phyloP scores from a whole-genome alignment of 1,284 basidiomycete genomes.

The Leccinum subrobustum region DNA sequence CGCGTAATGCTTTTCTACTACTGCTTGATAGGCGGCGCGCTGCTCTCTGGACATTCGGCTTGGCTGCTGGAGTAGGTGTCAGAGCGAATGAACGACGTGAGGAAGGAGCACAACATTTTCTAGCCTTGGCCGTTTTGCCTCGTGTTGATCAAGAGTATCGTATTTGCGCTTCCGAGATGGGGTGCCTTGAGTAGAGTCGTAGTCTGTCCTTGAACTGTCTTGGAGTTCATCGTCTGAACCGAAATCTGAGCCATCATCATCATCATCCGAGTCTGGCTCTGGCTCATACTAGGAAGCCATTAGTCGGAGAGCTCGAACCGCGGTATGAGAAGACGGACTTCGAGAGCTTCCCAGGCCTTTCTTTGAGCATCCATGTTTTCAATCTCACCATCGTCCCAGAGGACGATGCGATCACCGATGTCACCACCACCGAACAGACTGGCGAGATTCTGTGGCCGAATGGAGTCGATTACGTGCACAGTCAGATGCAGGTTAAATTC shows the following conservation, averaged over 20 bases:
- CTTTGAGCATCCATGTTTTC: slow-evolving; percentile 61
- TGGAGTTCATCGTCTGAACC: slow-evolving; percentile 47
- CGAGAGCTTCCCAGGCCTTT: slow-evolving; percentile 77
- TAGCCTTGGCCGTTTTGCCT: slow-evolving; percentile 49
- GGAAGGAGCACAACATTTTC: slow-evolving; percentile 40
- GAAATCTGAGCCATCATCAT: slow-evolving; percentile 51
- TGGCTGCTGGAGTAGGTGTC: slow-evolving; percentile 23
- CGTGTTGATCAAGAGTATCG: slow-evolving; percentile 39
- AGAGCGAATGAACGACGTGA: slow-evolving; percentile 3
- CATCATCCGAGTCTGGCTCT: slow-evolving; percentile 67
- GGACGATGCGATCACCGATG: slow-evolving; percentile 68
- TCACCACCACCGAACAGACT: slow-evolving; percentile 82
- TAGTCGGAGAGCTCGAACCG: neutral
- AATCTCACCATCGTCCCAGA: slow-evolving; percentile 90
- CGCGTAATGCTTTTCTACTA: slow-evolving; percentile 81
- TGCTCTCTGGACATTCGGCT: slow-evolving; percentile 68
- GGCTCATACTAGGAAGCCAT: slow-evolving; percentile 61
- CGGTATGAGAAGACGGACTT: slow-evolving; percentile 48
- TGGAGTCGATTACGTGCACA: slow-evolving; percentile 94
- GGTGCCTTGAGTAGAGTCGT: slow-evolving; percentile 42
- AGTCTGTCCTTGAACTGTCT: slow-evolving; percentile 40
- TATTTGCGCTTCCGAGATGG: slow-evolving; percentile 59
- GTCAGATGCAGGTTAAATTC: slow-evolving; percentile 58
- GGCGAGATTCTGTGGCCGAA: slow-evolving; percentile 87
- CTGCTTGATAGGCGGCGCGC: slow-evolving; percentile 57